Conservation (phyloP, 2,329 filamentous ascomycete genomes). For the Colletotrichum trifolii region DNA sequence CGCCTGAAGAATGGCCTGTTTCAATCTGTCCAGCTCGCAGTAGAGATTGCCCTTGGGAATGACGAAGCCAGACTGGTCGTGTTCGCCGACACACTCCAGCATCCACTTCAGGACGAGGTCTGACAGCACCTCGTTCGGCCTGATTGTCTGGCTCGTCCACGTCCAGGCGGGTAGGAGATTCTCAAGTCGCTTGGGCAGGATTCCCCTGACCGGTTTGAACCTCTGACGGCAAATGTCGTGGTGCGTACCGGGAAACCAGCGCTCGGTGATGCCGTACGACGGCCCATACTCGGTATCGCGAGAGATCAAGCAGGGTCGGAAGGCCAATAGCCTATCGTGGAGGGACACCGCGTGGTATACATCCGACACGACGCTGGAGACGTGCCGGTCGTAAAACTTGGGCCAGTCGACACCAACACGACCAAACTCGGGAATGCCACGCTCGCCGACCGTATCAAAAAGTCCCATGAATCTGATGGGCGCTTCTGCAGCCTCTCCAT, state of each 20-base stretch:
- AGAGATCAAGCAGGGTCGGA: slow-evolving; percentile 38
- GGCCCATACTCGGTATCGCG: slow-evolving; percentile 27
- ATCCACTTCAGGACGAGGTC: slow-evolving; percentile 40
- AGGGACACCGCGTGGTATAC: slow-evolving; percentile 41
- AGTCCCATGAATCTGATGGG: slow-evolving; percentile 41
- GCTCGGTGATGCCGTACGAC: slow-evolving; percentile 35
- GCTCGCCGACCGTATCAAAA: slow-evolving; percentile 40
- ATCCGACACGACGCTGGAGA: slow-evolving; percentile 41
- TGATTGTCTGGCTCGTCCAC: slow-evolving; percentile 37
- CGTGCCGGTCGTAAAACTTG: slow-evolving; percentile 40
- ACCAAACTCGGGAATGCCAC: slow-evolving; percentile 38
- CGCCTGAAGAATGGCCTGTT: background rate
- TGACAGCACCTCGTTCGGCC: slow-evolving; percentile 39
- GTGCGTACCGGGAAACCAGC: slow-evolving; percentile 41
- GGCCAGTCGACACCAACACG: slow-evolving; percentile 41
- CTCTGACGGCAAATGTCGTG: slow-evolving; percentile 40
- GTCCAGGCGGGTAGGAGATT: slow-evolving; percentile 42
- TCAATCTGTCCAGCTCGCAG: slow-evolving; percentile 19
- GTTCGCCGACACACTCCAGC: slow-evolving; percentile 32
- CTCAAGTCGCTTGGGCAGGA: slow-evolving; percentile 39
- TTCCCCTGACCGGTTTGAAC: slow-evolving; percentile 36
- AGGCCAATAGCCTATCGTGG: slow-evolving; percentile 38
- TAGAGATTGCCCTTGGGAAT: slow-evolving; percentile 17
- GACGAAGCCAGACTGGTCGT: slow-evolving; percentile 33
- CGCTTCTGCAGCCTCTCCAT: slow-evolving; percentile 29